Percentiles rank a stretch among this genome's conserved stretches.
These are phyloP conservation scores for Boletus edulis DNA, from an alignment of 768 basidiomycete genomes.

Conservation along the genomic window DNA sequence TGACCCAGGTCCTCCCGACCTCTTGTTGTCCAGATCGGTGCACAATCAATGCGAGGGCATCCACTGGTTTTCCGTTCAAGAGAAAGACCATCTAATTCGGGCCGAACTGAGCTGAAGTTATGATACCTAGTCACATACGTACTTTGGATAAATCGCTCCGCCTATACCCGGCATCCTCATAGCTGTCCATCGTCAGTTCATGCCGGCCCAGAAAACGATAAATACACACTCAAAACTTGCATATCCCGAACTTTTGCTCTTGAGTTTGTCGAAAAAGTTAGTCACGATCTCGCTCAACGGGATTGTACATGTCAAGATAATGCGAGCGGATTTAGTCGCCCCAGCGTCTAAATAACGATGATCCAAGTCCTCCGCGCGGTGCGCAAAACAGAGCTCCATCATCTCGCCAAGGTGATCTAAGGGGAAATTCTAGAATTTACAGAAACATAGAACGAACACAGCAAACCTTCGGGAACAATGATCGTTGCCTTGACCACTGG, in stretches of 20 bases:
- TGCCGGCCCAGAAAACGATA: background rate
- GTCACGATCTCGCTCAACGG: conserved; percentile 93
- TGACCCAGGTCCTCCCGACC: conserved; percentile 82
- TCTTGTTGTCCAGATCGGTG: conserved; percentile 76
- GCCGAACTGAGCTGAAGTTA: background rate
- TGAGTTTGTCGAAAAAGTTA: conserved; percentile 93
- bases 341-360: conserved; percentile 78
- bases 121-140: background rate
- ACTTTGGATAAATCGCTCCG: conserved; percentile 83
- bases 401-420: conserved; percentile 91
- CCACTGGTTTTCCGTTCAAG: conserved; percentile 85
- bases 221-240: conserved; percentile 83
- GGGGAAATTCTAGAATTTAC: background rate
- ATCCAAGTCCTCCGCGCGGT: conserved; percentile 80
- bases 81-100: conserved; percentile 78
- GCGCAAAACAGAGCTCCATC: conserved; percentile 90
- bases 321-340: conserved; percentile 44
- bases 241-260: conserved; percentile 88
- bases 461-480: conserved; percentile 85
- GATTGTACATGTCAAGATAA: conserved; percentile 79
- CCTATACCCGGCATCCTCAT: conserved; percentile 91
- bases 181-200: conserved; percentile 47
- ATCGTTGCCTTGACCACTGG: conserved; percentile 93
- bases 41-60: conserved; percentile 90
- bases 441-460: background rate